Percentiles rank a stretch among this genome's conserved stretches.
These are phyloP conservation scores for Mycena venus DNA, from an alignment of 768 basidiomycete species.

Conservation along the genomic window DNA sequence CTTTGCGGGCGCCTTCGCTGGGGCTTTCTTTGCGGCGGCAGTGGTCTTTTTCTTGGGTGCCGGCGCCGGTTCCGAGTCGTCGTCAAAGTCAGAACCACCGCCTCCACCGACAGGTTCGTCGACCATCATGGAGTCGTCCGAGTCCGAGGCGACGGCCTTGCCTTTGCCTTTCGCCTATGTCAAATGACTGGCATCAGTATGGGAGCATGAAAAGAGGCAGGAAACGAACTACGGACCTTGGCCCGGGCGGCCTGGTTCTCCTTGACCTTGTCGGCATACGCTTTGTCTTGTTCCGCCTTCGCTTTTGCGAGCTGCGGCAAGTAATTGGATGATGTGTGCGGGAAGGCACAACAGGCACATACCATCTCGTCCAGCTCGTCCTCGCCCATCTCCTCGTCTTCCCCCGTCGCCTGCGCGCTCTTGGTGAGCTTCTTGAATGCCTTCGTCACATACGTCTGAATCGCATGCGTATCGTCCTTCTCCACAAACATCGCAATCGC, in stretches of 20 bases:
- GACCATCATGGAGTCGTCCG: conserved; percentile 86
- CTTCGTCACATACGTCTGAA: conserved; percentile 81
- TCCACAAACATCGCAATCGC: conserved; percentile 97
- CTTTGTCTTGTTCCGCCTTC: conserved; percentile 77
- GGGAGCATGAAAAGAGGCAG: not conserved
- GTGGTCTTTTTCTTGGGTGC: conserved; percentile 57
- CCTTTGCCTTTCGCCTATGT: conserved; percentile 67
- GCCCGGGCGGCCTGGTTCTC: conserved; percentile 53
- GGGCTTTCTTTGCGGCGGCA: conserved; percentile 49
- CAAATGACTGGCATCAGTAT: not conserved
- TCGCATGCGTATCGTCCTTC: conserved; percentile 96
- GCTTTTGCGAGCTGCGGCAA: conserved; percentile 71
- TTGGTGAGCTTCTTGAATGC: conserved; percentile 75
- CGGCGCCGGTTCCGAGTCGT: conserved; percentile 63
- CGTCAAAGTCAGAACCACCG: conserved; percentile 68
- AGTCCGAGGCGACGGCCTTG: conserved; percentile 59
- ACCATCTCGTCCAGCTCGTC: conserved; percentile 83
- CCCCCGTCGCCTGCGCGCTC: conserved; percentile 67
- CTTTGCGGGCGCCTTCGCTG: conserved; percentile 50
- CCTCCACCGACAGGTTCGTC: conserved; percentile 64
- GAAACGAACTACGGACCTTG: conserved; percentile 51
- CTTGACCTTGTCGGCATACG: conserved; percentile 64
- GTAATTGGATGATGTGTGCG: not conserved
- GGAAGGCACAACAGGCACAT: conserved; percentile 34
- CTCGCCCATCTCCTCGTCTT: conserved; percentile 72